Evolutionary conservation across 2,329 filamentous ascomycete species (phyloP).

Genomic region (Ceratocystis lukuohia): DNA sequence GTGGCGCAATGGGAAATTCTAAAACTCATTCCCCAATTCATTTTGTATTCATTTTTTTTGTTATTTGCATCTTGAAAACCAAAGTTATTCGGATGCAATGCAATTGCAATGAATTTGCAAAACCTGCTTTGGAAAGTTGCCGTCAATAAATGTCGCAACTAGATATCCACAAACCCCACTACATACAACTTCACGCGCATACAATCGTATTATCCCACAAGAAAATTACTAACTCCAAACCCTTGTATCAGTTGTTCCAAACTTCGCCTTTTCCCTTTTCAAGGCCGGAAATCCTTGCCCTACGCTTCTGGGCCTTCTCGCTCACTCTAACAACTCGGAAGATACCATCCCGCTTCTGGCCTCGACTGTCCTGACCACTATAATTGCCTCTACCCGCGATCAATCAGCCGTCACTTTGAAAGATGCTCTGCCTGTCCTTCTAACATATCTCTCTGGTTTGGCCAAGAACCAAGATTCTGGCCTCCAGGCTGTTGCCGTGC

Average conservation of each 20-base stretch:
- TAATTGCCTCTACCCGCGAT: constrained; percentile 57
- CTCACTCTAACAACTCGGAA: constrained; percentile 57
- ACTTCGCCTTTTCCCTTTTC: constrained; percentile 63
- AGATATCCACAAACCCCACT: not conserved
- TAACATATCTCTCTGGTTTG: constrained; percentile 72
- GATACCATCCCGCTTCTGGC: constrained; percentile 83
- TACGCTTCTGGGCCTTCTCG: constrained; percentile 70
- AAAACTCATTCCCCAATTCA: constrained; percentile 2
- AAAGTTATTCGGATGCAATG: too few species aligned
- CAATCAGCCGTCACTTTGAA: constrained; percentile 52
- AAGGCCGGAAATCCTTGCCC: constrained; percentile 66
- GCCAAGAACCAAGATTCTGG: constrained; percentile 77
- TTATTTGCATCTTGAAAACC: not conserved
- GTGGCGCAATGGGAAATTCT: constrained; percentile 1
- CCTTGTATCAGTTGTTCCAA: constrained; percentile 52
- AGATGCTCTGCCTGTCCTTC: constrained; percentile 66
- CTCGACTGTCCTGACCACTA: constrained; percentile 68
- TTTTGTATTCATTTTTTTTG: not conserved
- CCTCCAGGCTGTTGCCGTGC: constrained; percentile 88
- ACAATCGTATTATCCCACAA: too few species aligned
- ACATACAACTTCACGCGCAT: not conserved
- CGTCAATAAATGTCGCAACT: constrained; percentile 6
- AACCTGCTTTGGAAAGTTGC: not conserved
- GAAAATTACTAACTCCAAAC: not conserved
- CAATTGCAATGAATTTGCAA: not conserved